Base-by-base conservation (phyloP, 1,139 yeast species). In the Protomyces macrosporus region DNA sequence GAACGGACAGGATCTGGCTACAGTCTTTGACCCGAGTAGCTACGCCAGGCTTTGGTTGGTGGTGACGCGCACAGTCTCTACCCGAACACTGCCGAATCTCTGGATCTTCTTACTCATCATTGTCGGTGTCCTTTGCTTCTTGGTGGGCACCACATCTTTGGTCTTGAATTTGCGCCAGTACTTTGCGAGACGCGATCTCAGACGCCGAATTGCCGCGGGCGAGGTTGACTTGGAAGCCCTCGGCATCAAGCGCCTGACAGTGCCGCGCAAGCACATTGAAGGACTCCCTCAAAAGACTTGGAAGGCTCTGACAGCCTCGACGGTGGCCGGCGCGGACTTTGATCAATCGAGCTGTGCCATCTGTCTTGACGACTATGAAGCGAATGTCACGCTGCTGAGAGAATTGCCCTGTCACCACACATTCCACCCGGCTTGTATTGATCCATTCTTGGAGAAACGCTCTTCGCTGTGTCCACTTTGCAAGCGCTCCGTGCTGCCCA, bases 391-490 rank as follows among this genome's bases (percentile, higher is more conserved):
- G 3, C 60, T 53, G 6, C 70, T 71, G 3, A 67, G 73, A 45
- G 71, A 71, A 54, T 56, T 71, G 12, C 72, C 73, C 4, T 71
- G 73, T 50, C 61, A 65, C 6, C 73, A 71, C 53, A 70, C 71
- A 51, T 71, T 69, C 64, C 73, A 71, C 39, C 60, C 66, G 7
- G 71, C 65, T 45, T 71, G 73, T 57, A 70, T 71, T 48, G 71
- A 71, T 54, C 68, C 72, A 7, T 71, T 71, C 53, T 60, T 71
- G 10, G 66, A 60, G 32, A 66, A 68, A n/a, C 68, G 70, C 37
- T 69, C 72, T 7, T 67, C 71, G 37, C 67, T 71, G 14, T 71
- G 73, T 61, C 73, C 73, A 9, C 58, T 71, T 32, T 71, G 73
- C 64, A 71, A 71, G 60, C 69, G 65, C 39, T 68, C 70, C 6